Conservation (phyloP, 2,329 filamentous ascomycete genomes). For the Apiospora phragmitis region DNA sequence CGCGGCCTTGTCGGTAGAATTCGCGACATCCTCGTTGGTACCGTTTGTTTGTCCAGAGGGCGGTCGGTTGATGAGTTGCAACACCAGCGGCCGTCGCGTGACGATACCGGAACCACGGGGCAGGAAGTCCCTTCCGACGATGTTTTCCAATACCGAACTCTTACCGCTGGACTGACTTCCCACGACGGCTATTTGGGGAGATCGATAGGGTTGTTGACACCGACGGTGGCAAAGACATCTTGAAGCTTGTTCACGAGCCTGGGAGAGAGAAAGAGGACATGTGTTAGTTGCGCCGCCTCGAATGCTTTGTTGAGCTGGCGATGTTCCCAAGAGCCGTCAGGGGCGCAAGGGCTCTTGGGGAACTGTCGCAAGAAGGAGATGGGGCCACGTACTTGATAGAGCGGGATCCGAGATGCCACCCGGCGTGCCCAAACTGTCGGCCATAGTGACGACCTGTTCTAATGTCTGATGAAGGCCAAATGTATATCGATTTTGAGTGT, state of each 20-base stretch:
- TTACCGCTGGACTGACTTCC: slow-evolving; percentile 58
- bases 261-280: slow-evolving; percentile 20
- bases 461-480: background rate
- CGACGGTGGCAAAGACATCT: slow-evolving; percentile 98
- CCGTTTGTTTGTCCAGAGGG: slow-evolving; percentile 69
- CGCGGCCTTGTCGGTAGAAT: slow-evolving; percentile 78
- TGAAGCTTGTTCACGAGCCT: slow-evolving; percentile 97
- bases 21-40: slow-evolving; percentile 63
- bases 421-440: slow-evolving; percentile 39
- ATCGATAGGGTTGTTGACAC: slow-evolving; percentile 88
- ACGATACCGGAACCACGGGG: slow-evolving; percentile 98
- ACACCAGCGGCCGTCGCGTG: slow-evolving; percentile 89
- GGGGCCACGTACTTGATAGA: slow-evolving; percentile 58
- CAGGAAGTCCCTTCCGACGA: slow-evolving; percentile 79
- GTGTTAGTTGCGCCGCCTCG: slow-evolving; percentile 26
- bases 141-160: slow-evolving; percentile 56
- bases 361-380: slow-evolving; percentile 19
- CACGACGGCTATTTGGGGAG: slow-evolving; percentile 45
- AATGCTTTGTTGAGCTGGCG: background rate
- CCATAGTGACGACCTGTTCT: slow-evolving; percentile 24
- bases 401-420: slow-evolving; percentile 67
- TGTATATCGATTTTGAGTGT: background rate
- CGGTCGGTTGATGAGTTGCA: slow-evolving; percentile 63
- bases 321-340: slow-evolving; percentile 14
- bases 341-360: slow-evolving; percentile 19